Base-by-base conservation (phyloP, 1,139 yeast genomes). In the Saccharomycopsis hybrid region DNA sequence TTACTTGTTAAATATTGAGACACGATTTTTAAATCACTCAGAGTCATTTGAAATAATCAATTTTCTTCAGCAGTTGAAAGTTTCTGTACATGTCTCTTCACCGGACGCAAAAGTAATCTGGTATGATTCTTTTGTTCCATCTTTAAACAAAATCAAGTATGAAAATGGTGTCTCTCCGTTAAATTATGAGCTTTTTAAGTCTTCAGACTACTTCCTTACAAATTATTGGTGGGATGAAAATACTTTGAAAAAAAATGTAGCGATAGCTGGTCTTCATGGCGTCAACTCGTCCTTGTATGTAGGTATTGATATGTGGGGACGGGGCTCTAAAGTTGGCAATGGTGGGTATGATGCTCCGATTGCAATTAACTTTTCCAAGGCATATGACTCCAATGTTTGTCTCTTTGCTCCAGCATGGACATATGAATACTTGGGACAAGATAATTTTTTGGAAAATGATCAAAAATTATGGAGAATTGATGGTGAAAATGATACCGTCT, bases 381-480 rank as follows among this genome's bases (percentile, higher is more conserved):
- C 59, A 5, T 64, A 65, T 54, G 59, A 61, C 27, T 58, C 70
- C 1, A 69, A 69, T 50, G 60, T 65, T 27, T 69, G 65, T 0
- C 53, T 70, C 7, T 70, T 70, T 62, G 73, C 72, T 5, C 72
- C 73, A 5, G 72, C 70, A 3, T 70, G 73, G 73, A 67, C 71
- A 0, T 69, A 65, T 56, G 73, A 70, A 52, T 56, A 59, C 44
- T 54, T 65, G 11, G 63, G 59, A 1, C 52, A 54, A 4, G 53
- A 51, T 5, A 57, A 62, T 5, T 69, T 68, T 51, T 43, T 58
- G n/a, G 51, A 55, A 9, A 63, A 63, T 46, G 73, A 69, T 51
- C 58, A 62, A 2, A 60, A 64, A 37, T 66, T 67, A 47, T 69
- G 74, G 74, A 51, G 60, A 28, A 68, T 65, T 25, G 57, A 55